These are phyloP conservation scores for Zasmidium angulare DNA, from an alignment of 2,329 filamentous ascomycete species.

Conservation along the genomic window DNA sequence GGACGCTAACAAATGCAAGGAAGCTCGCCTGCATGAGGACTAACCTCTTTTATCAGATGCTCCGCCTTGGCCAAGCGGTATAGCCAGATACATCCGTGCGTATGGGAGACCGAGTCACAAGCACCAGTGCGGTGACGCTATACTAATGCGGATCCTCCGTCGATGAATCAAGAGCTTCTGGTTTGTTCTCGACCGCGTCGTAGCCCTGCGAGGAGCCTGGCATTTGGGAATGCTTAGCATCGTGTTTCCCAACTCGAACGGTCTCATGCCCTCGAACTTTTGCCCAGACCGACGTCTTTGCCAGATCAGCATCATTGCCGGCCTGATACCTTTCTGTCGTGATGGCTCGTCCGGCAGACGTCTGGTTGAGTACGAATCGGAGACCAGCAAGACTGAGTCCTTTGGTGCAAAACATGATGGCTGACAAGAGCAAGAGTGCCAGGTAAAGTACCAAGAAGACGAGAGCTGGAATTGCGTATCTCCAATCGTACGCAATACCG, in stretches of 20 bases:
- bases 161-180: not conserved
- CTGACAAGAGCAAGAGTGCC: too few relatives aligned
- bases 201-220: not conserved
- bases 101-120: not conserved
- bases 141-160: not conserved
- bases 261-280: constrained; percentile 6
- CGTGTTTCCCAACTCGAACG: constrained; percentile 6
- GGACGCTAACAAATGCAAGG: not conserved
- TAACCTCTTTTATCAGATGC: not conserved
- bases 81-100: not conserved
- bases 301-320: constrained; percentile 4
- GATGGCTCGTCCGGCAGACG: constrained; percentile 7
- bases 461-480: constrained; percentile 12
- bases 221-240: not conserved
- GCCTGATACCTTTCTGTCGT: constrained; percentile 14
- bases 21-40: not conserved
- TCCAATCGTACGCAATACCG: constrained; percentile 11
- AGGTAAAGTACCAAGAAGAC: too few relatives aligned
- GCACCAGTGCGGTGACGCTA: not conserved
- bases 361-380: constrained; percentile 12
- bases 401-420: constrained; percentile 9
- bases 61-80: not conserved
- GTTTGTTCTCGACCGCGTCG: not conserved
- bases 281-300: constrained; percentile 8
- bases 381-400: not conserved